Conservation (phyloP, 306 rosid species). For the Mucuna pruriens region DNA sequence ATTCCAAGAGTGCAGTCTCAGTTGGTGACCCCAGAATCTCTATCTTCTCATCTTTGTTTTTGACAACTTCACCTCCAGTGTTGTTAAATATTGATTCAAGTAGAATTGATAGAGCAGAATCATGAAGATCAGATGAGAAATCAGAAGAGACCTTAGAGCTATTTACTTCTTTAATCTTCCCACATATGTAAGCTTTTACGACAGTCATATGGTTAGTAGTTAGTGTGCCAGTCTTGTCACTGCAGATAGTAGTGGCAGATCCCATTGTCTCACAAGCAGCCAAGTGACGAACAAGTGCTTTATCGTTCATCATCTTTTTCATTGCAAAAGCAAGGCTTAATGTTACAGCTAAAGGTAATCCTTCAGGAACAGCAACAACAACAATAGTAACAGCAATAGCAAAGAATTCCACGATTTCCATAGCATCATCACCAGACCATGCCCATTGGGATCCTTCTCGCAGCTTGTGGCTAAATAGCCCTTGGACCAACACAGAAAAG, state of each 20-base stretch:
- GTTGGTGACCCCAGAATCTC: slow-evolving; percentile 95
- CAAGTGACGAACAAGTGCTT: slow-evolving; percentile 94
- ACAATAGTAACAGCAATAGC: slow-evolving; percentile 97
- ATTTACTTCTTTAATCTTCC: slow-evolving; percentile 67
- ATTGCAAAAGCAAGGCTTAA: slow-evolving; percentile 98
- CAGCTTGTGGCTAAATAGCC: slow-evolving; percentile 78
- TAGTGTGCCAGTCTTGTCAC: slow-evolving; percentile 97
- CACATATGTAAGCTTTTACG: slow-evolving; percentile 85
- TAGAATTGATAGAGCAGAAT: slow-evolving; percentile 62
- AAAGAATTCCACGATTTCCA: slow-evolving; percentile 84
- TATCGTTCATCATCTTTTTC: slow-evolving; percentile 99
- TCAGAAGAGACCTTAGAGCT: slow-evolving; percentile 53
- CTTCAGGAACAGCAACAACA: slow-evolving; percentile 99
- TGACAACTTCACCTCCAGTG: slow-evolving; percentile 96
- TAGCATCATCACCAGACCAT: slow-evolving; percentile 90
- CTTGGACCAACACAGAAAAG: slow-evolving; percentile 92
- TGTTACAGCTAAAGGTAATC: slow-evolving; percentile 97
- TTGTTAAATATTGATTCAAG: slow-evolving; percentile 90
- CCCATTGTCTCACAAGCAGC: slow-evolving; percentile 99
- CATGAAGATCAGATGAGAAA: slow-evolving; percentile 67
- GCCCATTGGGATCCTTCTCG: slow-evolving; percentile 77
- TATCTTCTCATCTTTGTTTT: slow-evolving; percentile 63
- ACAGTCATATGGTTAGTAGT: slow-evolving; percentile 98
- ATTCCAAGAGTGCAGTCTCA: slow-evolving; percentile 86
- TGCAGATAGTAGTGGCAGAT: slow-evolving; percentile 92